Base-by-base conservation (phyloP, 1,139 yeast genomes). In the Scheffersomyces illinoinensis region DNA sequence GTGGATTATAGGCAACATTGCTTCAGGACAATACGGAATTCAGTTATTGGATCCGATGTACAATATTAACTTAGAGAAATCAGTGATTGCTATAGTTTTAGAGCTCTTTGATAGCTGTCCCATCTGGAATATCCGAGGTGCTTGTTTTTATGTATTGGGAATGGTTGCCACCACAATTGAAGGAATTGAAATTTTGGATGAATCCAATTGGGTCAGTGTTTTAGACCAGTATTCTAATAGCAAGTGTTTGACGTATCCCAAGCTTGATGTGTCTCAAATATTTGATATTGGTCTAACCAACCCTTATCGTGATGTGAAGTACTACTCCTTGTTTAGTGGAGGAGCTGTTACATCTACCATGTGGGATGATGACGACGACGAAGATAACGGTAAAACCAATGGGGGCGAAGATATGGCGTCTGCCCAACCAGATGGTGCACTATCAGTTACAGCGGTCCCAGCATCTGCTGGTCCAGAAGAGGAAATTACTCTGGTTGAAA, bases 1-100 rank as follows among this genome's bases (percentile, higher is more conserved):
- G 54, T 95, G 98, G 98, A 89, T 96, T 3, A 80, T 91, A 52
- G 98, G 98, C 0, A 88, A 88, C 66, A 87, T 93, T 50, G 93
- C 93, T 1, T 85, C 93, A 10, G 85, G 90, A 0, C 79, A 79
- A 43, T 77, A 81, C 58, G 97, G 97, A 0, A 85, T 89, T 43
- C 85, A 85, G 53, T 77, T 91, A 50, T 72, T 92, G 54, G 92
- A 89, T 66, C 83, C 89, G 20, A 76, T 85, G 59, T 73, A 74
- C 63, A 83, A 82, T 12, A 76, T 85, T n/a, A 84, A 86, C 6
- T 52, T 61, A 6, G 61, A 58, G 12, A 82, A 79, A 53, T 86
- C 85, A 60, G 82, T 89, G 52, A 80, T 85, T 12, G 72, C 77
- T 10, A 77, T 88, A 43, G 84, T 90, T 1, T 75, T 82, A 50